Base-by-base conservation (phyloP, 805 yeast genomes). In the Priceomyces haplophilus region DNA sequence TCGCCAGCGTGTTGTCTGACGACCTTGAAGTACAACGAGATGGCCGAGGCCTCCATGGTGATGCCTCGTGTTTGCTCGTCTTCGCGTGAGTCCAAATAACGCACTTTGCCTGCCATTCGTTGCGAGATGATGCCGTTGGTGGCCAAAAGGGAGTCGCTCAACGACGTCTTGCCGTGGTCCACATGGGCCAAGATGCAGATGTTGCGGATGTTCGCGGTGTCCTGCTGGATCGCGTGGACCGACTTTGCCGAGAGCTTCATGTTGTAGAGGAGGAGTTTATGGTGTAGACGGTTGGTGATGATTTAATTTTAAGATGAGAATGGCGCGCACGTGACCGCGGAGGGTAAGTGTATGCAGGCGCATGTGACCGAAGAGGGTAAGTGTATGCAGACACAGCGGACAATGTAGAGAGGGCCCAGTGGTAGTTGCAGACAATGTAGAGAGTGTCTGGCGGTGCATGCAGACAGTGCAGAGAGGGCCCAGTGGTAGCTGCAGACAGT, bases 141-240 rank as follows among this genome's bases (percentile, higher is more conserved):
- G 19, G 99, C 98, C 31, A 93, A 67, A 37, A 93, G 68, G 7
- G 96, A 85, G 62, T 93, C 99, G 34, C 96, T 85, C 24, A 93
- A 70, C 1, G 98, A 88, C 0, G 99, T 93, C 66, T 93, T 93
- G 20, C 99, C 99, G 59, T 93, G 99, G 62, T 93, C 99, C 18
- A 93, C 99, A 64, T 93, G 99, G 0, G 99, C 99, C 38, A 93
- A 73, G 47, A 93, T 88, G 65, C 99, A 93, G 34, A 93, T 88
- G 63, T 93, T 93, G 47, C 99, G 75, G 23, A 91, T 81, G 47
- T 79, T 70, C 12, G 75, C 65, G 0, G 95, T 81, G 49, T 84
- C 78, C 50, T 72, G 72, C 61, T 91, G 97, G 15, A 89, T 67
- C 49, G 78, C 63, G 24, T 77, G 72, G 25, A 88, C 75, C 23